Percentiles rank a stretch among this genome's conserved stretches.
Conservation (phyloP, 2,329 filamentous ascomycete genomes). For the Sporothrix protearum region DNA sequence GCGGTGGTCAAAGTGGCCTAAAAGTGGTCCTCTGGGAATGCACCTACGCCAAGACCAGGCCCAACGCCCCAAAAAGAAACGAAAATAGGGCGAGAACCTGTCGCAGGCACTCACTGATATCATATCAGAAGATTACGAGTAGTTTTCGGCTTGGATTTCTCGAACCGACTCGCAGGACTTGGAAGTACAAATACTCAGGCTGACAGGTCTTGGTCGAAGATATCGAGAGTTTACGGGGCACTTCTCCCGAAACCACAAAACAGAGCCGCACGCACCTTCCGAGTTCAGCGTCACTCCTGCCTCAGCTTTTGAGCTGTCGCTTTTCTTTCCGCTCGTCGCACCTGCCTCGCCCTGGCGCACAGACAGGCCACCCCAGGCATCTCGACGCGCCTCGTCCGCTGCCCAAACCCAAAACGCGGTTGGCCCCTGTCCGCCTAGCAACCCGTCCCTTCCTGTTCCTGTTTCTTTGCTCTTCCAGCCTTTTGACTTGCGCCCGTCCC, state of each 20-base stretch:
- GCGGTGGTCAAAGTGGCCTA: neutral
- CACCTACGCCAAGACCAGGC: neutral
- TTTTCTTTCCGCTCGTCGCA: neutral
- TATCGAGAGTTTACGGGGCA: neutral
- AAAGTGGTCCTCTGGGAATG: neutral
- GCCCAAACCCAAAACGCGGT: constrained; percentile 23
- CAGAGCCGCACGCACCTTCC: neutral
- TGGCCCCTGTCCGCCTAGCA: constrained; percentile 13
- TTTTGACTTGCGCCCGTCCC: neutral
- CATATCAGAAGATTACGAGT: no score
- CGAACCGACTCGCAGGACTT: no score
- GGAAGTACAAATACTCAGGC: no score
- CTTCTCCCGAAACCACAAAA: neutral
- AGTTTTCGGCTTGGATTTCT: no score
- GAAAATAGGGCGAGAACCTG: no score
- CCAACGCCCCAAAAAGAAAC: neutral
- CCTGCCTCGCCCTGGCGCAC: neutral
- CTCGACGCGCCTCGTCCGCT: constrained; percentile 12
- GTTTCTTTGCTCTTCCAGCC: neutral
- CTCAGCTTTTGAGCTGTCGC: neutral
- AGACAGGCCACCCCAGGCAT: neutral
- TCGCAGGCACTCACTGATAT: neutral
- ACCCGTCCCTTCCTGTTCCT: neutral
- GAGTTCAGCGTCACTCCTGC: no score
- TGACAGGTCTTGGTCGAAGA: neutral